Conservation (phyloP, 306 rosid species). For the Astragalus glycyphyllos region DNA sequence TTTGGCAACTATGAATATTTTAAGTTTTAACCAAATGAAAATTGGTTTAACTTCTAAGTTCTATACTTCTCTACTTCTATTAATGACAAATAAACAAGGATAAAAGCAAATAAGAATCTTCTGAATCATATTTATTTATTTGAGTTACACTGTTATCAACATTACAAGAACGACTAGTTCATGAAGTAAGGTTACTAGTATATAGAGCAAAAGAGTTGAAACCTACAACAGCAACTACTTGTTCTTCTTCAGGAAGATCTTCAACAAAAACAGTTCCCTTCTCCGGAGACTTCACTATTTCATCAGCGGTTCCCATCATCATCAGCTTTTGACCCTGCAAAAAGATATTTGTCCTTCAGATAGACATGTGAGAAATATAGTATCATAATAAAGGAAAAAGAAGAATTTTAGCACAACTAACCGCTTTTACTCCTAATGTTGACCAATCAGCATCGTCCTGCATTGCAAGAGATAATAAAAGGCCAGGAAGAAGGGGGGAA, state of each 20-base stretch:
- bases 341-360: conserved; percentile 30
- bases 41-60: background rate
- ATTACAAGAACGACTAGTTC: conserved; percentile 3
- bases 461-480: conserved; percentile 29
- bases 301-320: conserved; percentile 99
- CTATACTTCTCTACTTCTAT: background rate
- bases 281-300: conserved; percentile 89
- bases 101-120: conserved; percentile 8
- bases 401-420: conserved; percentile 44
- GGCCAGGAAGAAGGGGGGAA: background rate
- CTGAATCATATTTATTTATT: conserved; percentile 7
- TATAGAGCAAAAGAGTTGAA: conserved; percentile 28
- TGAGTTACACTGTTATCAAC: conserved; percentile 14
- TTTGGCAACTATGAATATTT: conserved; percentile 26
- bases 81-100: background rate
- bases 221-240: conserved; percentile 74
- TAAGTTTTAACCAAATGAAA: conserved; percentile 22
- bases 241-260: conserved; percentile 99
- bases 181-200: conserved; percentile 15
- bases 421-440: conserved; percentile 81
- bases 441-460: conserved; percentile 99
- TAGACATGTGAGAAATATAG: conserved; percentile 6
- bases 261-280: conserved; percentile 90
- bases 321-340: conserved; percentile 94
- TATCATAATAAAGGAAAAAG: background rate